Base-by-base conservation (phyloP, 805 yeast genomes). In the Starmerella bombi region DNA sequence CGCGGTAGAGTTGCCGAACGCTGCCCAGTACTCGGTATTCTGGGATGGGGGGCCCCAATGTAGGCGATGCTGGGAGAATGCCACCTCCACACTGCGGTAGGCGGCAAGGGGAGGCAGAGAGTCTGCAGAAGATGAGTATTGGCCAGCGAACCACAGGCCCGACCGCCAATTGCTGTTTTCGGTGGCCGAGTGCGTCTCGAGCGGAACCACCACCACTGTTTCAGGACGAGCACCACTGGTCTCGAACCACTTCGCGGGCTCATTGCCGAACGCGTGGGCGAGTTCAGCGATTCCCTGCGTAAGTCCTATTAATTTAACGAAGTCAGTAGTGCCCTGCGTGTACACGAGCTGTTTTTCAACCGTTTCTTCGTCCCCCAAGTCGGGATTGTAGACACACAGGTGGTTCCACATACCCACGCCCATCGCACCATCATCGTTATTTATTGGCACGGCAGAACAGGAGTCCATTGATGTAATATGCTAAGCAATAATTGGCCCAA, bases 271-370 rank as follows among this genome's bases (percentile, higher is more conserved):
- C 19, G 53, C 43, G 36, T 44, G 23, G n/a, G 51, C 44, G 14
- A 51, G 46, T 39, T 51, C 55, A 14, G 47, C 49, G 4, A 51
- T 38, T 25, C 55, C 55, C 36, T 51, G 55, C 10, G 51, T 51
- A 4, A 51, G 42, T 31, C 55, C 55, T 3, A 51, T 46, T 15
- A 41, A 41, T 23, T 38, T 36, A 17, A 51, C 31, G 29, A 30
- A 40, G 15, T 41, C 45, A 16, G 28, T 19, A 32, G 17, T 15
- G 21, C 34, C 47, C 17, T 34, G 30, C 16, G 39, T 38, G 38
- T 41, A 36, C 27, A 51, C 45, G 14, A 52, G 34, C 37, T 52
- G 56, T 28, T 47, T 36, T 31, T 48, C 48, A 1, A 51, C 45
- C 16, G 42, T 25, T 28, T 49, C 51, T 29, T 48, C 50, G 14